A percentile compares a stretch with the other conserved stretches of the same genome.
Conservation (phyloP, 2,329 filamentous ascomycete genomes). For the Mycogone perniciosa region DNA sequence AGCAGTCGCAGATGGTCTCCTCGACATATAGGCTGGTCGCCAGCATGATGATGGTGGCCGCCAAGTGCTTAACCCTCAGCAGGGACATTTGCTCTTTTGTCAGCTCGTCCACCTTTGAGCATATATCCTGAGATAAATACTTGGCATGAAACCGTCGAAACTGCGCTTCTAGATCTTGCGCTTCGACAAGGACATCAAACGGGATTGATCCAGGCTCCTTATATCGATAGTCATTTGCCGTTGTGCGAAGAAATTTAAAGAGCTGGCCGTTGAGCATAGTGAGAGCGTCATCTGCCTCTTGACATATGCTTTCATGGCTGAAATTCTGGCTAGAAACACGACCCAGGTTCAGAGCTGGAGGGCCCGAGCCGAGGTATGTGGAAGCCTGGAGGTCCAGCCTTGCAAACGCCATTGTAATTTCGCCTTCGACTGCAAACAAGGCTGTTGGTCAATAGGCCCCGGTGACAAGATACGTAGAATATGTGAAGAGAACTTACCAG, state of each 20-base stretch:
- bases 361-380: constrained; percentile 10
- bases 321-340: background rate
- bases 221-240: constrained; percentile 11
- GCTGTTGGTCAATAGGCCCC: background rate
- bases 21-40: constrained; percentile 11
- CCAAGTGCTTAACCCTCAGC: constrained; percentile 13
- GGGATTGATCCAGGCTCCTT: constrained; percentile 4
- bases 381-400: constrained; percentile 13
- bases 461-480: background rate
- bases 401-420: constrained; percentile 11
- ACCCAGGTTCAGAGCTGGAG: constrained; percentile 7
- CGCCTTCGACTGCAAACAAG: constrained; percentile 10
- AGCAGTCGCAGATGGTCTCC: constrained; percentile 12
- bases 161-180: constrained; percentile 4
- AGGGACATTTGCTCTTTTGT: constrained; percentile 2
- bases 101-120: background rate
- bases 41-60: constrained; percentile 7
- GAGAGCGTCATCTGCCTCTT: background rate
- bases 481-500: background rate
- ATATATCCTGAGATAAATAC: background rate
- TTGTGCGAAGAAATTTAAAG: background rate
- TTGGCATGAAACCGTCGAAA: constrained; percentile 7
- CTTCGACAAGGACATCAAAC: constrained; percentile 5
- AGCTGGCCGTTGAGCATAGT: background rate
- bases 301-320: background rate